These are phyloP conservation scores for Aspergillus floridensis DNA, from an alignment of 2,329 filamentous ascomycete species.

Conservation along the genomic window DNA sequence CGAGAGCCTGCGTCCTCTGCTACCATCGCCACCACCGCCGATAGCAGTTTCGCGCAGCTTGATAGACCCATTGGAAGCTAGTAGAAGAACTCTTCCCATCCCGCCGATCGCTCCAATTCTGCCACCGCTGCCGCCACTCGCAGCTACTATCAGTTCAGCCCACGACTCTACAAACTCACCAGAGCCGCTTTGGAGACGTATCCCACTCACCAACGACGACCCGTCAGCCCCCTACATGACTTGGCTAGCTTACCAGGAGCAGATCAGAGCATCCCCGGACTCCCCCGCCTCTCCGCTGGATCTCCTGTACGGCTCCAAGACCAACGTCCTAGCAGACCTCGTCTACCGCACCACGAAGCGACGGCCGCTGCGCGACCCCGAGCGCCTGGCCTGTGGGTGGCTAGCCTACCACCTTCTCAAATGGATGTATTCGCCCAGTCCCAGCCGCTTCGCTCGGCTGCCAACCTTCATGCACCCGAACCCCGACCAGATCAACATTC, in stretches of 20 bases:
- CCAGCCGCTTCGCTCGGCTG: slow-evolving; percentile 19
- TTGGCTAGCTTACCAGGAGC: slow-evolving; percentile 21
- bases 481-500: slow-evolving; percentile 18
- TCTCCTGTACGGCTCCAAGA: slow-evolving; percentile 26
- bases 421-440: slow-evolving; percentile 24
- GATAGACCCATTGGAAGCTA: background rate
- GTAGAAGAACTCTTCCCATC: background rate
- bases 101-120: background rate
- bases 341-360: slow-evolving; percentile 20
- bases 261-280: slow-evolving; percentile 21
- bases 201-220: slow-evolving; percentile 19
- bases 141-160: background rate
- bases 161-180: background rate
- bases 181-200: slow-evolving; percentile 13
- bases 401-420: slow-evolving; percentile 21
- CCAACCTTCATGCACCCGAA: slow-evolving; percentile 20
- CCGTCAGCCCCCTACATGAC: slow-evolving; percentile 10
- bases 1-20: background rate
- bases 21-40: background rate
- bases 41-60: background rate
- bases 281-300: slow-evolving; percentile 24
- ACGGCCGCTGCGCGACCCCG: slow-evolving; percentile 26
- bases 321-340: slow-evolving; percentile 25
- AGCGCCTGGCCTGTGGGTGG: slow-evolving; percentile 24
- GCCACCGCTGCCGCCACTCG: background rate